Evolutionary conservation across 2,329 filamentous ascomycete genomes (phyloP), one percentile per base, ranked within the genome.

Genomic region (Xenosphaeropsis pyriputrescens): DNA sequence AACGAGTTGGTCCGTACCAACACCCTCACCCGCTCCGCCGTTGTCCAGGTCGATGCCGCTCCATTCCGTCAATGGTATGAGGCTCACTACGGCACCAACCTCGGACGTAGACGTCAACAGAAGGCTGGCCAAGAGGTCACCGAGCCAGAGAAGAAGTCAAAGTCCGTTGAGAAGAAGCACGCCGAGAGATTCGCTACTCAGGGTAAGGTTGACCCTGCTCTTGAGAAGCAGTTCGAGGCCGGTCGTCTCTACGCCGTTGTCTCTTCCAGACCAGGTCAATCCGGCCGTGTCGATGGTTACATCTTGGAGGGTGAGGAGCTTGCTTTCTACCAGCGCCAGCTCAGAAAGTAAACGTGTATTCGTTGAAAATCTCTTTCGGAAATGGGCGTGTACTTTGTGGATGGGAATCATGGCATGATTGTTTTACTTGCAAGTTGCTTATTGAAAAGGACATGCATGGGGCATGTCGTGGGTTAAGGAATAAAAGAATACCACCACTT

Each of bases 11-110:
- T 98, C 75, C 91, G 91, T 63, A 98, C 91, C 69, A 98, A 98
- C 82, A 96, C 91, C 72, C 78, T 98, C 65, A 98, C 91, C 76
- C 93, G 88, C 73, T 85, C 85, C 62, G 91, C 91, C 70, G 85
- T 98, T 60, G 85, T 98, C 65, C 91, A 98, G 76, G 73, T 98
- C 69, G 91, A 98, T 68, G 91, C 93, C 57, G 85, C 91, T 49
- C 91, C 91, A 54, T 98, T 98, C 85, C 78, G 91, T 65, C 89
- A 96, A 73, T 98, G 91, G 91, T 98, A 93, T 72, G 91, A 98
- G 79, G 85, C 91, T 55, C 91, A 98, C 82, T 98, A 98, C 77
- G 91, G 91, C 62, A 75, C 85, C 67, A 57, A 72, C 57, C 63
- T 98, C 49, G 91, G 91, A 64, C 84, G 88, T 58, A 82, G 81